Percentiles rank a stretch among this genome's conserved stretches.
These are phyloP conservation scores for Aureobasidium sp. DNA, from an alignment of 2,329 filamentous ascomycete genomes.

Conservation along the genomic window DNA sequence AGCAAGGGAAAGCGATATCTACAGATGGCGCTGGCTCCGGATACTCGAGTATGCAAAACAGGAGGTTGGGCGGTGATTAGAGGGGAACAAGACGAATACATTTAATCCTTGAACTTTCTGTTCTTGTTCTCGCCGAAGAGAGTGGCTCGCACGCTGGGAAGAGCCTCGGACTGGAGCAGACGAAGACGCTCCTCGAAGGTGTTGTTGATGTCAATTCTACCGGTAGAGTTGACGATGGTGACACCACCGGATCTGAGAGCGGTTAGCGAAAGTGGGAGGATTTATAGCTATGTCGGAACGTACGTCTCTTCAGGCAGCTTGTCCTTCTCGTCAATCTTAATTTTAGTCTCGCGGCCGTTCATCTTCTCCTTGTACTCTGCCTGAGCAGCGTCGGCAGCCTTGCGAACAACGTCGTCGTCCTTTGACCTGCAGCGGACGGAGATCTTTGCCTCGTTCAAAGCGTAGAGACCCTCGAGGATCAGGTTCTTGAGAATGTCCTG, in stretches of 20 bases:
- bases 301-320: constrained; percentile 75
- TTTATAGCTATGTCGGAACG: constrained; percentile 31
- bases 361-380: constrained; percentile 74
- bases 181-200: constrained; percentile 87
- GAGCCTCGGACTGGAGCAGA: constrained; percentile 73
- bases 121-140: constrained; percentile 94
- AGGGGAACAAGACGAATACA: background rate
- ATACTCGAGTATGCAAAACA: constrained; percentile 2
- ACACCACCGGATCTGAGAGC: constrained; percentile 69
- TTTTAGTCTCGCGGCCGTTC: constrained; percentile 58
- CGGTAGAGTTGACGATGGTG: constrained; percentile 66
- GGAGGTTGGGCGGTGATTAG: background rate
- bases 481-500: constrained; percentile 67
- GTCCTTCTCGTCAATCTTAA: constrained; percentile 69
- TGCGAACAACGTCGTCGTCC: constrained; percentile 67
- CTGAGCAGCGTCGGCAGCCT: constrained; percentile 66
- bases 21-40: constrained; percentile 8
- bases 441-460: constrained; percentile 71
- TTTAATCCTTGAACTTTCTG: constrained; percentile 87
- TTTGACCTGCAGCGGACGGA: constrained; percentile 67
- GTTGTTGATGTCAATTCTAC: constrained; percentile 98
- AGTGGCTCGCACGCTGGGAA: constrained; percentile 74
- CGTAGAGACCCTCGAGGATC: constrained; percentile 83
- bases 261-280: background rate
- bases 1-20: constrained; percentile 5